Evolutionary conservation across 2,329 filamentous ascomycete genomes (phyloP).

Genomic region (Ceratocystis destructans): DNA sequence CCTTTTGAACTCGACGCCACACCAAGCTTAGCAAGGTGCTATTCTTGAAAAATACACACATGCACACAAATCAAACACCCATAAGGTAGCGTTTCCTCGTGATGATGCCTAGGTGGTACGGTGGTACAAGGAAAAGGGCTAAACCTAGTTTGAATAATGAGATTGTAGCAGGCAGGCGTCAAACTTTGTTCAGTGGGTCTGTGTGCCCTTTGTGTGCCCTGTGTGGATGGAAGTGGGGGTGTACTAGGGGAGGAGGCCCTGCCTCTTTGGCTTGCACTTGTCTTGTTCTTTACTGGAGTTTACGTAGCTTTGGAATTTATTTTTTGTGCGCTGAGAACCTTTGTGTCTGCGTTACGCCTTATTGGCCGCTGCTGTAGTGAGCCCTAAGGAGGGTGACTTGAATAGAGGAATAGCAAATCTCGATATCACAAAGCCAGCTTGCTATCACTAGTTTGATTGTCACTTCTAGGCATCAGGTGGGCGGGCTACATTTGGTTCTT

Average conservation of each 20-base stretch:
- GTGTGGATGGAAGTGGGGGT: not conserved
- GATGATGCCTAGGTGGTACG: not conserved
- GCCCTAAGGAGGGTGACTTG: no score
- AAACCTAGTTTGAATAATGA: not conserved
- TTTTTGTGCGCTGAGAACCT: not conserved
- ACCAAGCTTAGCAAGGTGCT: not conserved
- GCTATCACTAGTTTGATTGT: not conserved
- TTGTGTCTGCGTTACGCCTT: no score
- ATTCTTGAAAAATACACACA: not conserved
- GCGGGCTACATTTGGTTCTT: not conserved
- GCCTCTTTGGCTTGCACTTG: not conserved
- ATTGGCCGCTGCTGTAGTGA: no score
- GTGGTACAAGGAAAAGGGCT: not conserved
- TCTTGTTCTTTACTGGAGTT: not conserved
- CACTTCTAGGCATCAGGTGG: not conserved
- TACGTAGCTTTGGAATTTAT: not conserved
- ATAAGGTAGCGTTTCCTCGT: no score
- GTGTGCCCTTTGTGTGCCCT: not conserved
- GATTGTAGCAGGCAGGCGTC: not conserved
- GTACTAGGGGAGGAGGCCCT: not conserved
- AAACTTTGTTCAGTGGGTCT: constrained; percentile 3
- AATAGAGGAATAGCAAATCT: no score
- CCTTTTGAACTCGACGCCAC: not conserved
- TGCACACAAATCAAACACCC: not conserved
- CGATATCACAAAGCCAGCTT: not conserved